Percentiles rank a stretch among this genome's conserved stretches.
phyloP scores from a whole-genome alignment of 2,329 filamentous ascomycete genomes.

The Aspergillus texensis region DNA sequence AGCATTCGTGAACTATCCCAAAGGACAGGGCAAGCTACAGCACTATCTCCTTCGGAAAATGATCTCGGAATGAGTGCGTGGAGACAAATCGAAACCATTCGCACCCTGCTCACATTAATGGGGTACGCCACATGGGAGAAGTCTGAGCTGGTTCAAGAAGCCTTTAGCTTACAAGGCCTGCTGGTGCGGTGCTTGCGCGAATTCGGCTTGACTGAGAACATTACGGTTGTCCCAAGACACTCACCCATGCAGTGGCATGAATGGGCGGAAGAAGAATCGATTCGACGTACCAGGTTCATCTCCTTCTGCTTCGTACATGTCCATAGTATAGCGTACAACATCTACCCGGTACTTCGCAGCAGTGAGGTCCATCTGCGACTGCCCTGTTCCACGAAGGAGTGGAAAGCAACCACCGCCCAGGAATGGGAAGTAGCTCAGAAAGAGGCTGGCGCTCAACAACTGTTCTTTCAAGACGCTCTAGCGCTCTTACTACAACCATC shows the following conservation, averaged over 20 bases:
- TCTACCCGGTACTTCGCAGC: slow-evolving; percentile 40
- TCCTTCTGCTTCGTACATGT: slow-evolving; percentile 44
- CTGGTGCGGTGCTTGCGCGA: slow-evolving; percentile 35
- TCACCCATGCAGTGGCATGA: slow-evolving; percentile 35
- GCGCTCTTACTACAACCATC: slow-evolving; percentile 35
- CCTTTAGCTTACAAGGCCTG: slow-evolving; percentile 34
- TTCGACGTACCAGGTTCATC: slow-evolving; percentile 40
- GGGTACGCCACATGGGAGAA: slow-evolving; percentile 38
- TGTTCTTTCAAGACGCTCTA: slow-evolving; percentile 40
- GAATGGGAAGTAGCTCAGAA: slow-evolving; percentile 37
- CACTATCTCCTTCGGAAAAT: slow-evolving; percentile 15
- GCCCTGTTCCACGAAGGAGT: slow-evolving; percentile 42
- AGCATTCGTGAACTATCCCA: slow-evolving; percentile 18
- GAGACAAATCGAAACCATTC: slow-evolving; percentile 33
- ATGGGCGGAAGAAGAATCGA: slow-evolving; percentile 41
- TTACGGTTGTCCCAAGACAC: slow-evolving; percentile 25
- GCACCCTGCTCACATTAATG: slow-evolving; percentile 35
- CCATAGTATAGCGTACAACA: slow-evolving; percentile 44
- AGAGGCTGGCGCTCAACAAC: slow-evolving; percentile 30
- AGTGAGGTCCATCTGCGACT: slow-evolving; percentile 41
- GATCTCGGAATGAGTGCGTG: slow-evolving; percentile 20
- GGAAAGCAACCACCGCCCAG: slow-evolving; percentile 34
- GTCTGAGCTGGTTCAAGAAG: slow-evolving; percentile 35
- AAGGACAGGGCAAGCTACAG: slow-evolving; percentile 13
- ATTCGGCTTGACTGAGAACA: slow-evolving; percentile 30